phyloP scores from a whole-genome alignment of 306 rosid species.

The Ziziphus jujuba region DNA sequence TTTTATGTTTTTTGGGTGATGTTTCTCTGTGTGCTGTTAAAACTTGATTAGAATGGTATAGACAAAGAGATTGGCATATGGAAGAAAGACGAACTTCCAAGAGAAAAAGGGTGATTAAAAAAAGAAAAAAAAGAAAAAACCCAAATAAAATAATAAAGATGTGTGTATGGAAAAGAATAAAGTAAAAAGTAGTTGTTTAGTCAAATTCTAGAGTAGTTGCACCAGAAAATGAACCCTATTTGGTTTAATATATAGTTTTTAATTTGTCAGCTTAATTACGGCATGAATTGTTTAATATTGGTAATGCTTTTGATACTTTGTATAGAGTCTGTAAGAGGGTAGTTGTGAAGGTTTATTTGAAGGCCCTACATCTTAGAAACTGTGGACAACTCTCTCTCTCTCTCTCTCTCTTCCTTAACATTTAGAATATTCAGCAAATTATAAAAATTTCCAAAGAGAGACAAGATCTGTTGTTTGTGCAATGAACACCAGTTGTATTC shows the following conservation, averaged over 20 bases:
- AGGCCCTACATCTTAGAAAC: constrained; percentile 28
- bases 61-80: constrained; percentile 12
- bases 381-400: constrained; percentile 11
- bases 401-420: not conserved
- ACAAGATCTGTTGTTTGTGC: constrained; percentile 33
- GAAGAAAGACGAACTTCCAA: constrained; percentile 17
- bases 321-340: constrained; percentile 19
- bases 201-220: constrained; percentile 35
- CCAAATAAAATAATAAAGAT: not conserved
- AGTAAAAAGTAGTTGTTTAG: constrained; percentile 20
- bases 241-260: not conserved
- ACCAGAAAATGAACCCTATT: constrained; percentile 28
- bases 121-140: not conserved
- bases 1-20: not conserved
- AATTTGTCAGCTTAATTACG: constrained; percentile 19
- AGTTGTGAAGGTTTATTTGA: constrained; percentile 33
- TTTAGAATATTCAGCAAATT: constrained; percentile 21
- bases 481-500: constrained; percentile 26
- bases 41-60: constrained; percentile 3
- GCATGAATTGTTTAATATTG: constrained; percentile 13
- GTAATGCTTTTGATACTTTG: constrained; percentile 7
- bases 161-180: constrained; percentile 10
- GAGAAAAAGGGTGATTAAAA: constrained; percentile 4
- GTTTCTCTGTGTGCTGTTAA: constrained; percentile 6
- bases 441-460: not conserved